Conservation (phyloP, 208 protist genomes). For the Wallacemonas rigidus region DNA sequence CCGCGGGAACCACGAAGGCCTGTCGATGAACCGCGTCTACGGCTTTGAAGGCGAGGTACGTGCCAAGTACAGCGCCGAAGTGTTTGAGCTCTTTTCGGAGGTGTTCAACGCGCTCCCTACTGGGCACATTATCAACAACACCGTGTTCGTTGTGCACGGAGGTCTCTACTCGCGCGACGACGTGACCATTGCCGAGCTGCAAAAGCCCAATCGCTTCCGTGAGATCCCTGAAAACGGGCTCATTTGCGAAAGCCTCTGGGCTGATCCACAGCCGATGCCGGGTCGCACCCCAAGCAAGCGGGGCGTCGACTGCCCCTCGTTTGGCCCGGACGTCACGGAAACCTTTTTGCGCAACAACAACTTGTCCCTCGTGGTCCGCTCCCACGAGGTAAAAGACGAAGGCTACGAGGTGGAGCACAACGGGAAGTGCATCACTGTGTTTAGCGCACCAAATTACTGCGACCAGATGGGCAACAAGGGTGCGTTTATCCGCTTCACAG, state of each 20-base stretch:
- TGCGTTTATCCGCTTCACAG: slow-evolving; percentile 87
- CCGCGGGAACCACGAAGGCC: slow-evolving; percentile 97
- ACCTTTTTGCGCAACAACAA: slow-evolving; percentile 95
- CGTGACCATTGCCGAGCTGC: slow-evolving; percentile 96
- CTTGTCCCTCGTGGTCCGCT: slow-evolving; percentile 95
- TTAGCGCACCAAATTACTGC: slow-evolving; percentile 99
- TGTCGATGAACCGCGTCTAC: slow-evolving; percentile 97
- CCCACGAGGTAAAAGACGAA: slow-evolving; percentile 97
- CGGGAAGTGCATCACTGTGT: slow-evolving; percentile 93
- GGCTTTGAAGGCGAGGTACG: slow-evolving; percentile 98
- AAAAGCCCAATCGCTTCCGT: slow-evolving; percentile 93
- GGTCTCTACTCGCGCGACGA: slow-evolving; percentile 96
- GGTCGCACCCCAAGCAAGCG: slow-evolving; percentile 94
- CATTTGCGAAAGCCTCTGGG: slow-evolving; percentile 97
- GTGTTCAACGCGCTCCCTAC: slow-evolving; percentile 96
- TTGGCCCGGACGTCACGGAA: slow-evolving; percentile 97
- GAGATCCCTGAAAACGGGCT: slow-evolving; percentile 95
- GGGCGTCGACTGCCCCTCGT: slow-evolving; percentile 94
- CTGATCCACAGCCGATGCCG: slow-evolving; percentile 93
- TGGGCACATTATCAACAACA: slow-evolving; percentile 91
- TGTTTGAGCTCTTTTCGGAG: slow-evolving; percentile 95
- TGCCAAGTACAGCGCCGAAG: slow-evolving; percentile 92
- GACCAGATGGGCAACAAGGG: slow-evolving; percentile 95
- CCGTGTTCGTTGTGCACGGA: slow-evolving; percentile 96
- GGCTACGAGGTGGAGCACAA: slow-evolving; percentile 96